These are phyloP conservation scores for Vaccinium myrtillus DNA, from an alignment of 148 eudicot species.

Conservation along the genomic window DNA sequence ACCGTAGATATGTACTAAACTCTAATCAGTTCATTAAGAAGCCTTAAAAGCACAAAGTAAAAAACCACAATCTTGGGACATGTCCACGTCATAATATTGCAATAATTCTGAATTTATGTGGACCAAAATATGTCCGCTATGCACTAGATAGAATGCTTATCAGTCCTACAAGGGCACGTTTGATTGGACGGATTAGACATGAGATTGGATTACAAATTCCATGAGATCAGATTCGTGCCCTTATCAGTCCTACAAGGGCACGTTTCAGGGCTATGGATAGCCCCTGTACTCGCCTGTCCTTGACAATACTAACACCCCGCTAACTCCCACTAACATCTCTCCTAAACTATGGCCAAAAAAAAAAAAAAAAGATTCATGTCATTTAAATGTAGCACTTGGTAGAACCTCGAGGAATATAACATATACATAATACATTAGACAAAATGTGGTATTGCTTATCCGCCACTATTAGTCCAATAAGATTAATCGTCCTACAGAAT, in stretches of 20 bases:
- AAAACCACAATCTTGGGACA: not conserved
- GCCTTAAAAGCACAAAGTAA: not conserved
- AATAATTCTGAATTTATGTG: not conserved
- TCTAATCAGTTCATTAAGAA: not conserved
- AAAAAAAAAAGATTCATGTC: too few species aligned
- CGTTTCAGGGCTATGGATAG: too few species aligned
- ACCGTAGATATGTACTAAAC: not conserved
- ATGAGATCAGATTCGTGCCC: not conserved
- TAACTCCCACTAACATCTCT: too few species aligned
- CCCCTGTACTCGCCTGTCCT: too few species aligned
- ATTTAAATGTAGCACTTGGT: not conserved
- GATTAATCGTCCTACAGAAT: not conserved
- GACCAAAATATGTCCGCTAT: not conserved
- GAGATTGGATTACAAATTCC: not conserved
- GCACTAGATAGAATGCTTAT: not conserved
- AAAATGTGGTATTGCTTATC: not conserved
- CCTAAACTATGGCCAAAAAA: too few species aligned
- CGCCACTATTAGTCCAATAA: not conserved
- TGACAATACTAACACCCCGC: too few species aligned
- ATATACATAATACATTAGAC: not conserved
- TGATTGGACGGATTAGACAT: not conserved
- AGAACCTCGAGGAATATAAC: not conserved
- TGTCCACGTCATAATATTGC: not conserved
- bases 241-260: too few species aligned
- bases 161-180: not conserved